Percentiles rank a stretch among this genome's conserved stretches.
Evolutionary conservation across 2,329 filamentous ascomycete species (phyloP).

Genomic region (Epichloe sp.): DNA sequence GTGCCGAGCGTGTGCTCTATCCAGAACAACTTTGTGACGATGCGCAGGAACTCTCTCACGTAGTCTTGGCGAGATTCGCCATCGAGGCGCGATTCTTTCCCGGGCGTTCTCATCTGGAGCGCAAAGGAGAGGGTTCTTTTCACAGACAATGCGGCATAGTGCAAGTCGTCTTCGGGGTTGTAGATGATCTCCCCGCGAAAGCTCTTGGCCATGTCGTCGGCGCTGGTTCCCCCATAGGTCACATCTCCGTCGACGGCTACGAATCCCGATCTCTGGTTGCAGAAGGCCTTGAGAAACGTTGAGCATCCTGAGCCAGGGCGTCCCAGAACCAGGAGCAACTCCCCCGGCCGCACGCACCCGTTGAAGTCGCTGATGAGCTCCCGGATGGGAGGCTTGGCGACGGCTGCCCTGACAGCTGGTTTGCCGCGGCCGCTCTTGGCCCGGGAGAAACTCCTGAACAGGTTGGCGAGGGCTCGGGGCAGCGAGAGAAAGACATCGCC

Average conservation of each 20-base stretch:
- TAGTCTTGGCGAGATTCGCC: slow-evolving; percentile 45
- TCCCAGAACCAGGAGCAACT: slow-evolving; percentile 56
- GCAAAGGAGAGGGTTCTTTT: slow-evolving; percentile 55
- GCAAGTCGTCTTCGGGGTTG: slow-evolving; percentile 56
- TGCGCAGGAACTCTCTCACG: slow-evolving; percentile 39
- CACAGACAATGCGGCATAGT: slow-evolving; percentile 57
- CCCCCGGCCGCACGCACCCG: slow-evolving; percentile 59
- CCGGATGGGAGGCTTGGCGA: slow-evolving; percentile 43
- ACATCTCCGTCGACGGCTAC: slow-evolving; percentile 52
- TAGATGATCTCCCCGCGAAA: slow-evolving; percentile 52
- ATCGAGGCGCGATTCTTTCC: slow-evolving; percentile 33
- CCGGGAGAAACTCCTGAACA: slow-evolving; percentile 27
- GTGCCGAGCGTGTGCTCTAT: slow-evolving; percentile 58
- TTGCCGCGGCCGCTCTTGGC: too few relatives aligned
- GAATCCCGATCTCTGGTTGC: slow-evolving; percentile 55
- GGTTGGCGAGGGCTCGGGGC: slow-evolving; percentile 28
- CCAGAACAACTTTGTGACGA: slow-evolving; percentile 58
- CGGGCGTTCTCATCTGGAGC: slow-evolving; percentile 48
- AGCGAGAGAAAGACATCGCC: slow-evolving; percentile 51
- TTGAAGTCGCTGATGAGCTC: slow-evolving; percentile 53
- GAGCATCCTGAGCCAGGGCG: slow-evolving; percentile 57
- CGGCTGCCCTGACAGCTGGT: slow-evolving; percentile 32
- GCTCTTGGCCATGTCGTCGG: slow-evolving; percentile 32
- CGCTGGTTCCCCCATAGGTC: slow-evolving; percentile 42
- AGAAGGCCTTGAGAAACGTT: slow-evolving; percentile 57